Evolutionary conservation across 176 grass and related monocot genomes (phyloP).

Genomic region (Musa schizocarpa): DNA sequence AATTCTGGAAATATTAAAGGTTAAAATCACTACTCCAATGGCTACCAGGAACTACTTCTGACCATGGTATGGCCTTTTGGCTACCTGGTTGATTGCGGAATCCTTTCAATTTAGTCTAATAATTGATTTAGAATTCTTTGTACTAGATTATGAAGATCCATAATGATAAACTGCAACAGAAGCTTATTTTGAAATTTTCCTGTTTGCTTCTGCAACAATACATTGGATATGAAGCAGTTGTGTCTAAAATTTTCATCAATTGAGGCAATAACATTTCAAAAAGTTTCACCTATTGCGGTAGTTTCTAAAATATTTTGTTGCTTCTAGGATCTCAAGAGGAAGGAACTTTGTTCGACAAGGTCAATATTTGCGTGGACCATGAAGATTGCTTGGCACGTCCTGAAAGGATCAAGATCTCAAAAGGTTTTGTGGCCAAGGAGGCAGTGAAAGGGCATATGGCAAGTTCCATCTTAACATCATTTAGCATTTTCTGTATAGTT

Average conservation of each 20-base stretch:
- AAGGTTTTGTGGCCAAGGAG: conserved; percentile 96
- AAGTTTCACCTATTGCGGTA: not conserved
- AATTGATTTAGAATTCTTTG: too few species aligned
- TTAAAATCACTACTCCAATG: too few species aligned
- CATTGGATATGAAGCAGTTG: too few species aligned
- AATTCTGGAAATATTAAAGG: too few species aligned
- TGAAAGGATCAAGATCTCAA: conserved; percentile 87
- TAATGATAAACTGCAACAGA: too few species aligned
- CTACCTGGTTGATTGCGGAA: too few species aligned
- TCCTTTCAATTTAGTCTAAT: too few species aligned
- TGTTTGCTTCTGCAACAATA: too few species aligned
- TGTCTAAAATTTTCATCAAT: not conserved
- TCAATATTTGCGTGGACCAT: conserved; percentile 72
- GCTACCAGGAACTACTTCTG: too few species aligned
- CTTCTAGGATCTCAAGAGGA: conserved; percentile 69
- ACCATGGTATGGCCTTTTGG: too few species aligned
- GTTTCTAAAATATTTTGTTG: not conserved
- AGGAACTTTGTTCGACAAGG: conserved; percentile 35
- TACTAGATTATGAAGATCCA: too few species aligned
- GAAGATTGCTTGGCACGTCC: conserved; percentile 68
- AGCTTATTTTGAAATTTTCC: too few species aligned
- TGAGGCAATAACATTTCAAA: not conserved
- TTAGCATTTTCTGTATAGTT: conserved; percentile 5
- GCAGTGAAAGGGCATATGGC: conserved; percentile 94
- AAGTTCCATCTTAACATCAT: conserved; percentile 69